phyloP scores from a whole-genome alignment of 495 filamentous ascomycete species.

The Collariella sp. region DNA sequence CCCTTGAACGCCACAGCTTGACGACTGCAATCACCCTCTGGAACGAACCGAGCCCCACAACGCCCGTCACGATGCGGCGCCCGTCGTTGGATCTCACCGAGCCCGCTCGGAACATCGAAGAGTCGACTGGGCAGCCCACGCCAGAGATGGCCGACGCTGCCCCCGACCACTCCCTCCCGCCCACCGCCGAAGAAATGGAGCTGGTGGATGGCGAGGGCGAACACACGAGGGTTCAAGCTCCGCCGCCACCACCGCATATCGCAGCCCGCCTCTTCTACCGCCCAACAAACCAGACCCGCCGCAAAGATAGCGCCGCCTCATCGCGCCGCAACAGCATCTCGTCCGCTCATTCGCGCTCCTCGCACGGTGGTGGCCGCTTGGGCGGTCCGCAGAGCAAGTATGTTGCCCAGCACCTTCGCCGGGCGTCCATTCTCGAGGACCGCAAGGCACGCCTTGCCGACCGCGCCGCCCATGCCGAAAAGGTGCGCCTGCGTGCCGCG shows the following conservation, averaged over 20 bases:
- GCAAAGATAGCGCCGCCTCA: conserved; percentile 76
- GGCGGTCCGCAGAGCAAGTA: conserved; percentile 67
- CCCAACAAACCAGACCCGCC: conserved; percentile 53
- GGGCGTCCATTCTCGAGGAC: conserved; percentile 83
- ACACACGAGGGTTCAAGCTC: conserved; percentile 43
- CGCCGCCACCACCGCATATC: conserved; percentile 76
- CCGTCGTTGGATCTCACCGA: conserved; percentile 37
- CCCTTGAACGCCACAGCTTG: neutral
- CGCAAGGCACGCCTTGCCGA: conserved; percentile 91
- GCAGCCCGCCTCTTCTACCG: conserved; percentile 73
- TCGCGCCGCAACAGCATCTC: conserved; percentile 86
- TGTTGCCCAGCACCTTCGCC: conserved; percentile 82
- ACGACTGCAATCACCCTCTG: neutral
- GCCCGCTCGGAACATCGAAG: conserved; percentile 37
- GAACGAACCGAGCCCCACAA: neutral
- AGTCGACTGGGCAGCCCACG: conserved; percentile 33
- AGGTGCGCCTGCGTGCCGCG: conserved; percentile 88
- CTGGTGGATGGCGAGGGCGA: conserved; percentile 19
- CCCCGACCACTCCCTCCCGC: conserved; percentile 28
- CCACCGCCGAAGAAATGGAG: conserved; percentile 30
- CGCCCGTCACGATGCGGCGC: conserved; percentile 32
- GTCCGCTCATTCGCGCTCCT: conserved; percentile 64
- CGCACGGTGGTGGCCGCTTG: conserved; percentile 50
- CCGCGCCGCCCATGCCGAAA: conserved; percentile 88
- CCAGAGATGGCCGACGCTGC: conserved; percentile 25